Evolutionary conservation across 768 basidiomycete genomes (phyloP), one percentile per base, ranked within the genome.

Genomic region (Trametes maxima): DNA sequence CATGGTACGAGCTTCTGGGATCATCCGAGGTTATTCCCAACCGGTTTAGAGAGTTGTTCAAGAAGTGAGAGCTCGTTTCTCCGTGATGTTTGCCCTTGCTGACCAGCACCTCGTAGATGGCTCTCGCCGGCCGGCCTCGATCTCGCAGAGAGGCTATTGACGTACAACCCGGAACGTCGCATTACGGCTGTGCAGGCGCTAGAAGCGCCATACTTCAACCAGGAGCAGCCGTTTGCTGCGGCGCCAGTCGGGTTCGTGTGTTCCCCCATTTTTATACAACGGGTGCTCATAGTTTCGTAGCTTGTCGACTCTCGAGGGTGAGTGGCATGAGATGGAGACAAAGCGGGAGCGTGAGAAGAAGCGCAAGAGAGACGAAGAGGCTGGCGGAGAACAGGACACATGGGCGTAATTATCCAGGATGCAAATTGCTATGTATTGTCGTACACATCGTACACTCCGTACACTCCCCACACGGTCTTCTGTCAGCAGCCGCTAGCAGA

Each of bases 1-100:
- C 97, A 2, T 99, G 97, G 97, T 99, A 94, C 70, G 97, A 99
- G 73, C 82, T 99, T n/a, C 89, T 99, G 51, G 95, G 93, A 73
- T 95, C 96, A 1, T 89, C 85, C 68, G 88, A 92, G 50, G 72
- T 75, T 13, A 75, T 94, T 11, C 82, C 84, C 16, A 90, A 90
- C 67, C 86, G 82, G 58, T 94, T 99, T 69, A 81, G 90, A 49
- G 88, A 91, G 47, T 74, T 88, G n/a, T 98, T 96, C 72, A 81
- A 87, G 67, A 92, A 89, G 94, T 95, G 66, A 55, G 80, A 33
- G 19, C 11, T 40, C 4, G 12, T 4, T 16, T 1, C 11, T 1
- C 21, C 36, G 21, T 21, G 17, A 13, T 7, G 17, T 16, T 6
- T 10, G 14, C 10, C 28, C 5, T 11, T 5, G 16, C 19, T 43